Conservation (phyloP, 1,284 basidiomycete species). For the Schizophyllum commune region DNA sequence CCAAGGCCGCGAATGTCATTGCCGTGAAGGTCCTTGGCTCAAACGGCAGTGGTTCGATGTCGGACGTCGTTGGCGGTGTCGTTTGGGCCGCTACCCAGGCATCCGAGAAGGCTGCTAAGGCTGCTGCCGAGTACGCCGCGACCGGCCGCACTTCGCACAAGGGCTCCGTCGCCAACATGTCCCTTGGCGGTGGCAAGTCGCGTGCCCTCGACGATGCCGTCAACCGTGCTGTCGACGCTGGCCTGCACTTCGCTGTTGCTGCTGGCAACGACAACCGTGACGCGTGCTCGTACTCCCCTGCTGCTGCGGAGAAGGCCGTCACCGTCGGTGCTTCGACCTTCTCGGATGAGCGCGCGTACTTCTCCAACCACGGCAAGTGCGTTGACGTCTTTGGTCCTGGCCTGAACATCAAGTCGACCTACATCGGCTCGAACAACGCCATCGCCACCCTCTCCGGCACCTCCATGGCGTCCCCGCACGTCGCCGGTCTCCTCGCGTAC, state of each 20-base stretch:
- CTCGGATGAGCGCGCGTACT: constrained; percentile 81
- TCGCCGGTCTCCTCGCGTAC: constrained; percentile 76
- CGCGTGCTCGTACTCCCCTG: constrained; percentile 80
- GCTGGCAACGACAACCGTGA: constrained; percentile 76
- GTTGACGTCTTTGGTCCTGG: constrained; percentile 82
- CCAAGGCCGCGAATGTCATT: constrained; percentile 87
- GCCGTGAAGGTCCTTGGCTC: constrained; percentile 97
- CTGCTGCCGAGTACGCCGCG: constrained; percentile 53
- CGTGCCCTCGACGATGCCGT: constrained; percentile 80
- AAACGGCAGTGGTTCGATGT: constrained; percentile 93
- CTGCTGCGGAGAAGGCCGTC: constrained; percentile 65
- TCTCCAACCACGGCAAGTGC: constrained; percentile 74
- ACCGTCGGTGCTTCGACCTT: constrained; percentile 85
- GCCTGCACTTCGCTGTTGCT: constrained; percentile 93
- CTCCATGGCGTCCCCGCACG: constrained; percentile 66
- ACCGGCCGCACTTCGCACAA: constrained; percentile 75
- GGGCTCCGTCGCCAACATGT: constrained; percentile 98
- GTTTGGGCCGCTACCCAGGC: constrained; percentile 75
- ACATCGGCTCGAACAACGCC: constrained; percentile 48
- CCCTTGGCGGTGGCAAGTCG: constrained; percentile 94
- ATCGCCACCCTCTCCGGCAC: constrained; percentile 70
- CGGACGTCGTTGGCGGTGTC: constrained; percentile 88
- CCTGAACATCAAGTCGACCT: constrained; percentile 77
- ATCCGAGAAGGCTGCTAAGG: constrained; percentile 43
- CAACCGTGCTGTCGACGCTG: constrained; percentile 74